Percentiles rank a stretch among this genome's conserved stretches.
Evolutionary conservation across 495 filamentous ascomycete species (phyloP).

Genomic region (Acidomyces sp.): DNA sequence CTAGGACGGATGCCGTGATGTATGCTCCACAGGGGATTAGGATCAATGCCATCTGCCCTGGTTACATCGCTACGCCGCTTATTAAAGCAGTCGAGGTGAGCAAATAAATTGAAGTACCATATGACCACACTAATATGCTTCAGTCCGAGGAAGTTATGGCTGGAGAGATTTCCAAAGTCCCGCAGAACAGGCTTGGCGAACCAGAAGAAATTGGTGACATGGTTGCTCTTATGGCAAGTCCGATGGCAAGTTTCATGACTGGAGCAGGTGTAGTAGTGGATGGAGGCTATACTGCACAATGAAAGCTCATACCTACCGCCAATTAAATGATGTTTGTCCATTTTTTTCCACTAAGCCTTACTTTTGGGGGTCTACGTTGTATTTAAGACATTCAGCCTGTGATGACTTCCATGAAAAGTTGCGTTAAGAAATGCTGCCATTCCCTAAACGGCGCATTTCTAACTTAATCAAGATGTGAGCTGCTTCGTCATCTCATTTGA

Average conservation of each 20-base stretch:
- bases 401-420: too few relatives aligned
- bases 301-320: slow-evolving; percentile 1
- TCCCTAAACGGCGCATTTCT: too few relatives aligned
- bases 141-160: slow-evolving; percentile 16
- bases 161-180: slow-evolving; percentile 27
- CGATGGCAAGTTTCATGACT: slow-evolving; percentile 34
- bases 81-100: slow-evolving; percentile 20
- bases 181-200: slow-evolving; percentile 23
- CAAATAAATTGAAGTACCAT: background rate
- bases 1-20: slow-evolving; percentile 34
- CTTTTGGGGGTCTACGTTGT: slow-evolving; percentile 1
- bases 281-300: slow-evolving; percentile 16
- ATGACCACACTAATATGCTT: background rate
- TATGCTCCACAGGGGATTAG: slow-evolving; percentile 35
- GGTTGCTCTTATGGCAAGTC: slow-evolving; percentile 27
- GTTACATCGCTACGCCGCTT: slow-evolving; percentile 34
- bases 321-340: too few relatives aligned
- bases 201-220: slow-evolving; percentile 31
- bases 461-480: too few relatives aligned
- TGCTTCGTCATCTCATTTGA: too few relatives aligned
- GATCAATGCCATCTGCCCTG: slow-evolving; percentile 38
- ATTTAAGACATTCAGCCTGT: too few relatives aligned
- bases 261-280: slow-evolving; percentile 22
- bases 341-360: too few relatives aligned
- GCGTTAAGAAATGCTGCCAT: too few relatives aligned